Conservation (phyloP, 305 asterid species). For the Solanum aculeatissimum region DNA sequence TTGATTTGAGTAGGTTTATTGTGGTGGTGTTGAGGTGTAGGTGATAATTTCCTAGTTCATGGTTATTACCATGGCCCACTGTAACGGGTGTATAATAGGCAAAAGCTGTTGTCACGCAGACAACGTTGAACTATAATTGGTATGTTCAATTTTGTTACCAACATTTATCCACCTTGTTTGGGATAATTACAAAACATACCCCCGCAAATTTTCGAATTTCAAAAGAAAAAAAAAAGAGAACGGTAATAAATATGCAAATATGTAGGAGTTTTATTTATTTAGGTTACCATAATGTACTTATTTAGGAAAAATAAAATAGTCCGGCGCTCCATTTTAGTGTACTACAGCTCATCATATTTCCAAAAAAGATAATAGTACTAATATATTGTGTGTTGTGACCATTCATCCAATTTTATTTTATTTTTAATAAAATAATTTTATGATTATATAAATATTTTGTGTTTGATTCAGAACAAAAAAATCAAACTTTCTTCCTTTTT, state of each 20-base stretch:
- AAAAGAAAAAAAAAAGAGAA: neutral
- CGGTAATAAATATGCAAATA: neutral
- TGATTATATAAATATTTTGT: too few species aligned
- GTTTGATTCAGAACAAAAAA: neutral
- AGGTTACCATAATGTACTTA: neutral
- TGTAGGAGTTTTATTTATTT: neutral
- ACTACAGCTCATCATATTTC: neutral
- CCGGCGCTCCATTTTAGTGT: neutral
- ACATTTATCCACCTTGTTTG: neutral
- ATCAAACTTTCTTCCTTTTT: neutral
- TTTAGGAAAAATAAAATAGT: neutral
- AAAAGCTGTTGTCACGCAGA: neutral
- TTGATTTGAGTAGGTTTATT: neutral
- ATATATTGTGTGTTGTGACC: too few species aligned
- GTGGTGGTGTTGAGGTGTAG: neutral
- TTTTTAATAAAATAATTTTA: too few species aligned
- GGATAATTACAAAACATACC: neutral
- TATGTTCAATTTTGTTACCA: neutral
- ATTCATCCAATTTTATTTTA: too few species aligned
- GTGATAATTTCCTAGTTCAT: neutral
- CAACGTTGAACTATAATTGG: neutral
- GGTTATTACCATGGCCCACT: neutral
- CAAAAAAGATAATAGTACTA: neutral
- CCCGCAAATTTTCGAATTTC: neutral
- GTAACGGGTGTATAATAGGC: neutral